A percentile compares a stretch with the other conserved stretches of the same genome.
Evolutionary conservation across 495 filamentous ascomycete genomes (phyloP).

Genomic region (Tuber microsphaerosporum): DNA sequence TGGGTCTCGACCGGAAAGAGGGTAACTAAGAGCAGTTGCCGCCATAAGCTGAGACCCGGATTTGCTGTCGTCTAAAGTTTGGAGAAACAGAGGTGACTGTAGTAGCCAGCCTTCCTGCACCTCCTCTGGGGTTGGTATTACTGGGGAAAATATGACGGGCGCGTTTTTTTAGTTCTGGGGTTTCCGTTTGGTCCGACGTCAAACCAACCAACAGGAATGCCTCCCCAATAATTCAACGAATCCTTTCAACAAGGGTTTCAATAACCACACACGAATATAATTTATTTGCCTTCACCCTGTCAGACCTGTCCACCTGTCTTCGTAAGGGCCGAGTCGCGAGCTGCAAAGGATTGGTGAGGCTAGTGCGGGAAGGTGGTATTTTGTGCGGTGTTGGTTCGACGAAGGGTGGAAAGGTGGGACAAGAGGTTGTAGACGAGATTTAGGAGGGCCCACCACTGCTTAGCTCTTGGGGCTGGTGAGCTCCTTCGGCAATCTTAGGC

Average conservation of each 20-base stretch:
- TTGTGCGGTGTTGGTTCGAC: constrained; percentile 12
- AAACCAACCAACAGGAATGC: constrained; percentile 1
- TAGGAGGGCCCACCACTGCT: constrained; percentile 12
- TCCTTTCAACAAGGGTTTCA: background rate
- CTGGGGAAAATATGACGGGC: constrained; percentile 34
- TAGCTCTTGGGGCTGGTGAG: constrained; percentile 25
- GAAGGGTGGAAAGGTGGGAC: constrained; percentile 8
- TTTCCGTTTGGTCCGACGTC: background rate
- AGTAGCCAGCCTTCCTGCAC: constrained; percentile 24
- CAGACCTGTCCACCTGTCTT: constrained; percentile 32
- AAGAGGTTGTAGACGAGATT: background rate
- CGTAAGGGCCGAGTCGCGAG: constrained; percentile 8
- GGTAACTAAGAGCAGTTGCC: constrained; percentile 21
- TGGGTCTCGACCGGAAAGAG: constrained; percentile 21
- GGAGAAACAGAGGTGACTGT: constrained; percentile 1
- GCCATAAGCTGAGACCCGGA: constrained; percentile 18
- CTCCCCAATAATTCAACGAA: background rate
- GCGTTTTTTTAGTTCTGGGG: constrained; percentile 20
- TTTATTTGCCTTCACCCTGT: constrained; percentile 1
- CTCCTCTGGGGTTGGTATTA: constrained; percentile 25
- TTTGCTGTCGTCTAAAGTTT: constrained; percentile 4
- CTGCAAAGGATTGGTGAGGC: constrained; percentile 16
- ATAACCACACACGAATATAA: background rate
- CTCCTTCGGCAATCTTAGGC: constrained; percentile 24
- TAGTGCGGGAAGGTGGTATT: constrained; percentile 12